Evolutionary conservation across 495 filamentous ascomycete genomes (phyloP).

Genomic region (Aspergillus avenaceus): DNA sequence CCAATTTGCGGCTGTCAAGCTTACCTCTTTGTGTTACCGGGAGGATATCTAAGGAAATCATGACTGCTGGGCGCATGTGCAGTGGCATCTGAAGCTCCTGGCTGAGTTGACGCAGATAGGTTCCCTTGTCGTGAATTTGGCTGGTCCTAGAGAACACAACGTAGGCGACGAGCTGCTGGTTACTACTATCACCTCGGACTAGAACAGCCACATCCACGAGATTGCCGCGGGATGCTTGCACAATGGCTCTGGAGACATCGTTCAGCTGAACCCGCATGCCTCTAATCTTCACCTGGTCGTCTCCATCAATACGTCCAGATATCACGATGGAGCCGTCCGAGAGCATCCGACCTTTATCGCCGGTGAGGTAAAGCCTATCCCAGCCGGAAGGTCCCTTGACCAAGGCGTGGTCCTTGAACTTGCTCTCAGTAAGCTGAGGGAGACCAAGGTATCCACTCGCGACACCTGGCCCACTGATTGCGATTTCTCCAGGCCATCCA

Average conservation of each 20-base stretch:
- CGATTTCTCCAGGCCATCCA: slow-evolving; percentile 40
- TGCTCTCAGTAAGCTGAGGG: slow-evolving; percentile 22
- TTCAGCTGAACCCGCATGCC: slow-evolving; percentile 44
- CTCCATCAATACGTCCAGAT: slow-evolving; percentile 25
- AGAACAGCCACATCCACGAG: slow-evolving; percentile 26
- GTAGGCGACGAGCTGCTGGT: slow-evolving; percentile 25
- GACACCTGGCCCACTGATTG: slow-evolving; percentile 32
- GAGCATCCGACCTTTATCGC: slow-evolving; percentile 14
- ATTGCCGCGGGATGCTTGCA: slow-evolving; percentile 14
- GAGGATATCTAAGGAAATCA: slow-evolving; percentile 19
- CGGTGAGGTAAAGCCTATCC: slow-evolving; percentile 8
- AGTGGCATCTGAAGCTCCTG: slow-evolving; percentile 16
- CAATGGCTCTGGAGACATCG: slow-evolving; percentile 35
- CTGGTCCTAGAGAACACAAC: slow-evolving; percentile 9
- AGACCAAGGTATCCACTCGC: slow-evolving; percentile 35
- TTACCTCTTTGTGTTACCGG: slow-evolving; percentile 26
- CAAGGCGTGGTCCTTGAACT: slow-evolving; percentile 16
- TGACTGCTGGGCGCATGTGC: slow-evolving; percentile 26
- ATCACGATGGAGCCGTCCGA: slow-evolving; percentile 25
- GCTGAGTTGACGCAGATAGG: slow-evolving; percentile 1
- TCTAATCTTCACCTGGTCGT: slow-evolving; percentile 43
- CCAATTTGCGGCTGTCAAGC: slow-evolving; percentile 13
- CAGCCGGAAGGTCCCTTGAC: not conserved
- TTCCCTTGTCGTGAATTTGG: not conserved
- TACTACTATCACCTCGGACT: slow-evolving; percentile 10